Base-by-base conservation (phyloP, 306 rosid genomes). In the Psophocarpus tetragonolobus region DNA sequence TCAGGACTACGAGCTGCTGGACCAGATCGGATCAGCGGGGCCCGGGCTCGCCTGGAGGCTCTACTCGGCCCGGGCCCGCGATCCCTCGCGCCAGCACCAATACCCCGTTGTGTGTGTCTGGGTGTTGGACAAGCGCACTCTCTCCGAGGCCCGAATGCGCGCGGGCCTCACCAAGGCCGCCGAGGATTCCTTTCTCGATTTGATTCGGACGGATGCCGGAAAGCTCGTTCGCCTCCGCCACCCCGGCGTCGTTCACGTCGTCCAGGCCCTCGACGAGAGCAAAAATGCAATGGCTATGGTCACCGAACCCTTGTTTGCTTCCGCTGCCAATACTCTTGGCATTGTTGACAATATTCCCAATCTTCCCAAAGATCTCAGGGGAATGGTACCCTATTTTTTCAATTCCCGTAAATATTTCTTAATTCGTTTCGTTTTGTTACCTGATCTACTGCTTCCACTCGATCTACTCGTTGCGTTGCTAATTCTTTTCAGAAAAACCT, bases 271-370 rank as follows among this genome's bases (percentile, higher is more conserved):
- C 29, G 99, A 95, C 13, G 99, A 95, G 97, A 95, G 81, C 70
- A 95, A 95, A 88, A 88, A 92, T 58, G 98, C 99, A 0, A 95
- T 95, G 98, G 97, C 99, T 0, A 91, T 95, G 99, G 99, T 92
- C 42, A 95, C 99, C 0, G 99, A 95, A 68, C 99, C 99, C 0
- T 80, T 95, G 78, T 95, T 92, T 72, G 96, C 99, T 18, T 95
- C 99, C 0, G 97, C 86, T 66, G 97, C 93, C 4, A 95, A 95
- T 83, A 88, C 86, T n/a, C 88, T 95, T 24, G 99, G 98, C 41
- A 73, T 84, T 83, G 3, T 95, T 36, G 96, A 95, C 20, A 95
- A 88, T 57, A 64, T 95, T 73, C 53, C 72, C 8, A 88, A 66
- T 80, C 87, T 88, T 71, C 99, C 99, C 6, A 92, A 87, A 79